Conservation (phyloP, 2,329 filamentous ascomycete species). For the Neofusicoccum sp. region DNA sequence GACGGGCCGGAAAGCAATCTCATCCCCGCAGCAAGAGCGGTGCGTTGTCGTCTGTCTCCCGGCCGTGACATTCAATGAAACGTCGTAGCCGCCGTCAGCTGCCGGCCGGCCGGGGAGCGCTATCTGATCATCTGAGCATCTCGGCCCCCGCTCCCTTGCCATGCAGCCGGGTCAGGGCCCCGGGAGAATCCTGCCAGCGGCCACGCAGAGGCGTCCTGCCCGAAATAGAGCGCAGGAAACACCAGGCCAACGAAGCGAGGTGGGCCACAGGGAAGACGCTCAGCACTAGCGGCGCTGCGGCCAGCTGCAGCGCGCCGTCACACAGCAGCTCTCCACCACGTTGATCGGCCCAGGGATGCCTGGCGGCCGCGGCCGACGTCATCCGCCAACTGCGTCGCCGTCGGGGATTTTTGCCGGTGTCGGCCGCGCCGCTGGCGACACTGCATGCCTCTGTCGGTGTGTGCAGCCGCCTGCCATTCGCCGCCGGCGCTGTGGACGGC, state of each 20-base stretch:
- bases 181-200: not conserved
- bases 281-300: not conserved
- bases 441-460: not conserved
- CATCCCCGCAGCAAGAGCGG: not conserved
- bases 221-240: not conserved
- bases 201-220: not conserved
- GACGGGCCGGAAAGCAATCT: not conserved
- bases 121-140: conserved; percentile 10
- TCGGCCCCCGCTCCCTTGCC: not conserved
- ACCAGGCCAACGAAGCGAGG: not conserved
- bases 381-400: not conserved
- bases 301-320: not conserved
- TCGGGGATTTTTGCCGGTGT: not conserved
- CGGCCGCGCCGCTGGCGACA: not conserved
- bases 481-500: not conserved
- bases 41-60: conserved; percentile 1
- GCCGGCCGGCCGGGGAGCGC: not conserved
- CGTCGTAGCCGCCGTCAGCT: not conserved
- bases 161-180: not conserved
- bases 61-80: not conserved
- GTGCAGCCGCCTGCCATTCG: not conserved
- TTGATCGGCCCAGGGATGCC: conserved; percentile 13
- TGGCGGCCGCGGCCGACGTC: not conserved
- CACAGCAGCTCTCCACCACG: conserved; percentile 8
- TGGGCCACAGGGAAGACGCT: not conserved